phyloP scores from a whole-genome alignment of 495 filamentous ascomycete genomes.

The Trichoderma parareesei region DNA sequence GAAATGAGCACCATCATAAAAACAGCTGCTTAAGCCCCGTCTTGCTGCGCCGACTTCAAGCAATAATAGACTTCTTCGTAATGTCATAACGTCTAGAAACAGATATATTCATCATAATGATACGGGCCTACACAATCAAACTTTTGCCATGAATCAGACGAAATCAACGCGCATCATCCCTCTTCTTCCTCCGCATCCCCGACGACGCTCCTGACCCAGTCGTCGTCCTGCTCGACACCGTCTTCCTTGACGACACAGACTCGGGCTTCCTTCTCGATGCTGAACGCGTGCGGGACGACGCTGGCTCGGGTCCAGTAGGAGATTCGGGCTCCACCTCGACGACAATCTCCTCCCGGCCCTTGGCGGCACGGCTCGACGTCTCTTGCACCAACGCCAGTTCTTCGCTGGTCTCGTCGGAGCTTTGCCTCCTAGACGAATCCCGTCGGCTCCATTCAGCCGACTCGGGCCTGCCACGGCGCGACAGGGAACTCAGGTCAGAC shows the following conservation, averaged over 20 bases:
- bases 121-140: neutral
- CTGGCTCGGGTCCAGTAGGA: neutral
- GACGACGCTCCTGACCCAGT: neutral
- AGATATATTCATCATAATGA: constrained; percentile 1
- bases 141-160: neutral
- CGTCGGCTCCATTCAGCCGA: neutral
- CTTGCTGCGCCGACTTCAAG: too few relatives aligned
- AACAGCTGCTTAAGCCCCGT: too few relatives aligned
- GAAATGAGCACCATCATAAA: too few relatives aligned
- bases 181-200: constrained; percentile 10
- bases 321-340: constrained; percentile 11
- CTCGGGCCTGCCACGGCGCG: constrained; percentile 2
- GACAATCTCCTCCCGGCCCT: constrained; percentile 9
- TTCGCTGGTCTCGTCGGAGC: constrained; percentile 12
- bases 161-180: neutral
- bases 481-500: constrained; percentile 3
- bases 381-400: neutral
- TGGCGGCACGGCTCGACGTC: neutral
- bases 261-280: constrained; percentile 3
- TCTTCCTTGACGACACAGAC: neutral
- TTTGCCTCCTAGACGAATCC: neutral
- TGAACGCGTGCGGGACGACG: neutral
- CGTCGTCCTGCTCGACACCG: neutral
- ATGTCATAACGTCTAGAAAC: too few relatives aligned
- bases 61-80: too few relatives aligned